phyloP scores from a whole-genome alignment of 2,329 filamentous ascomycete species.

The Botrytis aclada region DNA sequence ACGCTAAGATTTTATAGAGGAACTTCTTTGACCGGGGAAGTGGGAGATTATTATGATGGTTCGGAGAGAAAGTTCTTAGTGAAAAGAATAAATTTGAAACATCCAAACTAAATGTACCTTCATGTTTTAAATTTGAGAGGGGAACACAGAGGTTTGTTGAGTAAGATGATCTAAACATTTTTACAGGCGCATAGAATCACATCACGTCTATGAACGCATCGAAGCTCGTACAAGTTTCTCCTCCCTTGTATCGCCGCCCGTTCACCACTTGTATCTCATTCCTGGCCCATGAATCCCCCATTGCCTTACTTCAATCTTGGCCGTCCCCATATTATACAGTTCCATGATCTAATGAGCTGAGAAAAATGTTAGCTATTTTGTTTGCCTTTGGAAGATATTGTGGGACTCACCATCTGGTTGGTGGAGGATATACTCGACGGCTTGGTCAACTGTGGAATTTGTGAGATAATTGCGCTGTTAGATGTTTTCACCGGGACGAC shows the following conservation, averaged over 20 bases:
- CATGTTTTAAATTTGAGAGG: slow-evolving; percentile 14
- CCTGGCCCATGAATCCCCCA: slow-evolving; percentile 24
- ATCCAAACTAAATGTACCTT: slow-evolving; percentile 1
- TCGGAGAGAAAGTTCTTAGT: neutral
- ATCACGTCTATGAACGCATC: slow-evolving; percentile 33
- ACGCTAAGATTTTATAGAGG: slow-evolving; percentile 19
- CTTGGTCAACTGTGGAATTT: slow-evolving; percentile 61
- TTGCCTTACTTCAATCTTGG: slow-evolving; percentile 16
- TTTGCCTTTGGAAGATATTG: neutral
- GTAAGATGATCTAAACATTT: slow-evolving; percentile 39
- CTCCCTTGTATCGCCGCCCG: slow-evolving; percentile 20
- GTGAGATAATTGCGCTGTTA: neutral
- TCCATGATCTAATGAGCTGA: slow-evolving; percentile 36
- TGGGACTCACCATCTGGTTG: slow-evolving; percentile 68
- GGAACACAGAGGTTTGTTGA: slow-evolving; percentile 23
- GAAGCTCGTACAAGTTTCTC: slow-evolving; percentile 33
- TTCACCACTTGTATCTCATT: slow-evolving; percentile 20
- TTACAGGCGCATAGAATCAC: slow-evolving; percentile 37
- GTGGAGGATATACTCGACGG: slow-evolving; percentile 70
- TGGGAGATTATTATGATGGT: slow-evolving; percentile 9
- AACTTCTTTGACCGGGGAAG: slow-evolving; percentile 19
- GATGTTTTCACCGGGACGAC: slow-evolving; percentile 35
- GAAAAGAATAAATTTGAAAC: neutral
- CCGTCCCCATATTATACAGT: slow-evolving; percentile 33
- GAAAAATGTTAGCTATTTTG: neutral